Percentiles rank a stretch among this genome's conserved stretches.
Evolutionary conservation across 345 rosid genomes (phyloP).

Genomic region (Populus pruinosa): DNA sequence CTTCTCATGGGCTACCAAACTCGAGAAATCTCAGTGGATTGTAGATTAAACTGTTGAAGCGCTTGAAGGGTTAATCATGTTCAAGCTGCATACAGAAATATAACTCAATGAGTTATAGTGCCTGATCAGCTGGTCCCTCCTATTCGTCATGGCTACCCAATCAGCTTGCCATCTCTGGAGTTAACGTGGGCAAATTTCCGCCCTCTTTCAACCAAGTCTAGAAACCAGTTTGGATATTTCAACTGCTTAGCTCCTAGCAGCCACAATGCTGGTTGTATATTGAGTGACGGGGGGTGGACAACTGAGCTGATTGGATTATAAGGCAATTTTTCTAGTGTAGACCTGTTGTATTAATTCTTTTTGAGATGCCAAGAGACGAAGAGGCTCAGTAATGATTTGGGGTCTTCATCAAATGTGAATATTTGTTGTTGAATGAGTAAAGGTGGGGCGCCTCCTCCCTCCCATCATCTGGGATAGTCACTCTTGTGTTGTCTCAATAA

Average conservation of each 20-base stretch:
- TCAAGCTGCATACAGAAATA: not conserved
- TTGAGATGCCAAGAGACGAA: not conserved
- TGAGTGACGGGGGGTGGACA: not conserved
- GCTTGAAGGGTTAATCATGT: not conserved
- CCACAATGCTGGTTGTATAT: not conserved
- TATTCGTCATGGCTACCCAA: not conserved
- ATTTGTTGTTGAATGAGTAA: not conserved
- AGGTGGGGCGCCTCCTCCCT: not conserved
- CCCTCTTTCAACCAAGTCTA: not conserved
- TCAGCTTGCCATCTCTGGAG: not conserved
- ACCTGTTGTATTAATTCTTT: slow-evolving; percentile 14
- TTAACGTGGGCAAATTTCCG: not conserved
- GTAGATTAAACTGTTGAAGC: not conserved
- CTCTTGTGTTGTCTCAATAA: not conserved
- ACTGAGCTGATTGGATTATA: not conserved
- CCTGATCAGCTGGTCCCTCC: not conserved
- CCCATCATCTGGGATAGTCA: not conserved
- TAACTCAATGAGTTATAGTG: not conserved
- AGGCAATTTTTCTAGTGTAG: not conserved
- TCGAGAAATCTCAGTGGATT: not conserved
- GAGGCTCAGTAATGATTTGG: not conserved
- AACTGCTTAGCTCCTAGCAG: not conserved
- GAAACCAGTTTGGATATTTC: not conserved
- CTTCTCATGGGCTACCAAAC: not conserved
- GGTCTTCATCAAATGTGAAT: slow-evolving; percentile 1